Percentiles rank a stretch among this genome's conserved stretches.
phyloP scores from a whole-genome alignment of 768 basidiomycete genomes.

The Suillus lakei region DNA sequence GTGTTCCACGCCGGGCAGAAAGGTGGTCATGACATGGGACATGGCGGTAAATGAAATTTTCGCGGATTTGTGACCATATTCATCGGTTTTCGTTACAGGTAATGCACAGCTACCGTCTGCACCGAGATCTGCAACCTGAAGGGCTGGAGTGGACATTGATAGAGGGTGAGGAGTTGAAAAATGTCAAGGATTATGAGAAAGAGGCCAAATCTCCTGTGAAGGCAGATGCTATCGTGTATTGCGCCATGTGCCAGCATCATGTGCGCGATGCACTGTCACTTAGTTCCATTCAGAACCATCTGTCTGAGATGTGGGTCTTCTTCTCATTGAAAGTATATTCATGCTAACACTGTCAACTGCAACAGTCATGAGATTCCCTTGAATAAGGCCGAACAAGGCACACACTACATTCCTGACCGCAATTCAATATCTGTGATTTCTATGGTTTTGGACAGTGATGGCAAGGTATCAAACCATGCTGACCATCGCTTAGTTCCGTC shows the following conservation, averaged over 20 bases:
- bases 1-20: constrained; percentile 1
- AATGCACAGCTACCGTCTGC: not conserved
- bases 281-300: not conserved
- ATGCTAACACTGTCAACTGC: not conserved
- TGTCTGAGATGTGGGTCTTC: not conserved
- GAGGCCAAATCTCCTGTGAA: not conserved
- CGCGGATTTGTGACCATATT: not conserved
- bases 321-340: not conserved
- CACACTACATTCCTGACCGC: constrained; percentile 1
- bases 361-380: constrained; percentile 1
- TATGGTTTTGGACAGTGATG: not conserved
- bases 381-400: not conserved
- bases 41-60: constrained; percentile 2
- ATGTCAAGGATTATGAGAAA: constrained; percentile 2
- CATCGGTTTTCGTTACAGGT: not conserved
- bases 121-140: not conserved
- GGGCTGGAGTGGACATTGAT: not conserved
- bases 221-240: not conserved
- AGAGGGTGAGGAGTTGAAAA: not conserved
- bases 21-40: constrained; percentile 5
- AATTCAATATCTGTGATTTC: not conserved
- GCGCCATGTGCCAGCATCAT: constrained; percentile 7
- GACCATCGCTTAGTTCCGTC: not conserved
- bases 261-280: not conserved
- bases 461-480: not conserved